These are phyloP conservation scores for Solanum virginianum DNA, from an alignment of 257 asterid genomes.

Conservation along the genomic window DNA sequence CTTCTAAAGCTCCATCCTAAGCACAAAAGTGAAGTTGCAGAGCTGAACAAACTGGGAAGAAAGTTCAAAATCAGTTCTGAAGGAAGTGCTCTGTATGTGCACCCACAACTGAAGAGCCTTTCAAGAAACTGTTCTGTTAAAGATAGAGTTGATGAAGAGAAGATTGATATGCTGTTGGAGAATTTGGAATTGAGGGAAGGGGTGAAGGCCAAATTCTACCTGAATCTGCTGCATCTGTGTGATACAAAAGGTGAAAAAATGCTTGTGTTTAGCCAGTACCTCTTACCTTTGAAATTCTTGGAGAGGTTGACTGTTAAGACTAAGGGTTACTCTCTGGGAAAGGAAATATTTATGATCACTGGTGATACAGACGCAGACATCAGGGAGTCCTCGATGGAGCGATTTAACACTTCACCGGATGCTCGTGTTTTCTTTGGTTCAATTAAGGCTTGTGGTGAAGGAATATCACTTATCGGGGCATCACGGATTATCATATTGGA, in stretches of 20 bases:
- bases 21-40: conserved; percentile 48
- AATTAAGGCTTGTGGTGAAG: conserved; percentile 92
- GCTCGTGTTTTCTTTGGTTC: conserved; percentile 96
- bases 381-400: conserved; percentile 73
- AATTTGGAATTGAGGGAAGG: conserved; percentile 57
- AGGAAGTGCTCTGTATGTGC: conserved; percentile 92
- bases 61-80: conserved; percentile 68
- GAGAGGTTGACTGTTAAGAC: conserved; percentile 62
- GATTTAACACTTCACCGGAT: conserved; percentile 52
- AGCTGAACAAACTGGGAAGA: conserved; percentile 27
- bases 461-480: conserved; percentile 93
- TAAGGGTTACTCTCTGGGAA: conserved; percentile 59
- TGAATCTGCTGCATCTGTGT: conserved; percentile 77
- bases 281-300: conserved; percentile 71
- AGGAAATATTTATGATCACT: conserved; percentile 83
- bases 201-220: conserved; percentile 69
- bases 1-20: conserved; percentile 50
- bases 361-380: conserved; percentile 72
- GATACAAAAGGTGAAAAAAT: conserved; percentile 73
- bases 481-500: conserved; percentile 78
- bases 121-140: conserved; percentile 46
- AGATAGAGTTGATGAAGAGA: conserved; percentile 75
- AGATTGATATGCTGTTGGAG: conserved; percentile 48
- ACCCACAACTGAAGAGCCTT: conserved; percentile 58
- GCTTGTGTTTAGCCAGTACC: conserved; percentile 84